Base-by-base conservation (phyloP, 257 asterid species). In the Nicotiana otophora region DNA sequence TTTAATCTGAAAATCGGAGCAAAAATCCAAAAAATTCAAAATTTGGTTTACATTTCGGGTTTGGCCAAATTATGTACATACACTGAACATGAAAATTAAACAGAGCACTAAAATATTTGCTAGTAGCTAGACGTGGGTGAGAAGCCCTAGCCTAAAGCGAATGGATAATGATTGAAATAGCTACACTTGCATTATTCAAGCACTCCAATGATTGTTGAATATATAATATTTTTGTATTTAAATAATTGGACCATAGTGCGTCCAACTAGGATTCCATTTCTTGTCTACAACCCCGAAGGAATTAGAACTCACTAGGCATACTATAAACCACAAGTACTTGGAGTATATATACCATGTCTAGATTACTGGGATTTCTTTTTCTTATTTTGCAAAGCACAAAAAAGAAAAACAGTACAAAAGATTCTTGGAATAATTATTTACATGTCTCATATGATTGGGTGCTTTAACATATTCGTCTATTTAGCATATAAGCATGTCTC, bases 251-350 rank as follows among this genome's bases (percentile, higher is more conserved):
- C 58, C 69, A 72, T 78, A 78, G 69, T 86, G 89, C 78, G 83
- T 84, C 86, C 89, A 82, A 79, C 84, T 39, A 53, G 86, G 87
- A 86, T 86, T 55, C 89, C 89, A 86, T 67, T 72, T 81, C 78
- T 55, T 14, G 26, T 46, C 78, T 10, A 58, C 65, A 20, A 80
- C 70, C 19, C 58, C 66, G 10, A 72, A 86, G 77, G 82, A 84
- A 58, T 69, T 72, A 72, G 20, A n/a, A 81, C 80, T 57, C 10
- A 9, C 19, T 54, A 34, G 58, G 55, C 58, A 53, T 14, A 14
- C 58, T 53, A 14, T 53, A 12, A 53, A 53, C 19, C 16, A 53
- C 12, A 53, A 65, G 16, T 26, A 23, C 10, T 28, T 16, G 26
- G 6, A 42, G 8, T 42, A 42, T 65, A 26, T 65, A 65, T 65